Percentiles rank a stretch among this genome's conserved stretches.
phyloP scores from a whole-genome alignment of 169 alveolate species.

The Cryptosporidium canis region DNA sequence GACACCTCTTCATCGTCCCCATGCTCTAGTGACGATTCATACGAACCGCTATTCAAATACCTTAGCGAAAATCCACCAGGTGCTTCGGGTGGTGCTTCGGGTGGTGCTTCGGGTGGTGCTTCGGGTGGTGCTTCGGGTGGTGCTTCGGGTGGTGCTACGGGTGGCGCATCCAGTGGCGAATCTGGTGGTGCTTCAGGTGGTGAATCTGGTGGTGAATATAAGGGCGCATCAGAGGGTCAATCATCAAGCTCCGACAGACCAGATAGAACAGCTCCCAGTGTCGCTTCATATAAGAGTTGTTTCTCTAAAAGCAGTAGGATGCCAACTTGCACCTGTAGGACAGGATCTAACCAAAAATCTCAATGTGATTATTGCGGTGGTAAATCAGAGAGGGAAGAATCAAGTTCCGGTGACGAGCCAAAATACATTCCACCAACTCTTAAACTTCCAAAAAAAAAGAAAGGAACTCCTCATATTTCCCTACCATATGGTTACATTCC shows the following conservation, averaged over 20 bases:
- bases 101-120: not conserved
- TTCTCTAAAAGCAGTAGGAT: no score
- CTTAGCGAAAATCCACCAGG: no score
- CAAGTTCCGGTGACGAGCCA: not conserved
- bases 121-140: not conserved
- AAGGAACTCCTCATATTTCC: not conserved
- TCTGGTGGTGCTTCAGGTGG: not conserved
- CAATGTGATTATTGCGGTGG: not conserved
- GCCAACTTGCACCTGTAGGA: no score
- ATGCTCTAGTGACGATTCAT: not conserved
- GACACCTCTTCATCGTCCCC: slow-evolving; percentile 16
- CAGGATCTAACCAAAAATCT: no score
- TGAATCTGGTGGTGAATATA: not conserved
- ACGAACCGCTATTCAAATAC: not conserved
- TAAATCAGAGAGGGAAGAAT: not conserved
- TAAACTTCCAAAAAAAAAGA: not conserved
- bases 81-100: not conserved
- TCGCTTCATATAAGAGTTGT: not conserved
- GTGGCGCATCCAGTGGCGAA: not conserved
- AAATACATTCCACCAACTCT: not conserved
- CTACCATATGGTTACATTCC: not conserved
- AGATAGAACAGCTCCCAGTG: not conserved
- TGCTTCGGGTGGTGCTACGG: not conserved
- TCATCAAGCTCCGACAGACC: no score
- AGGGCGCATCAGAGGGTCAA: not conserved